These are phyloP conservation scores for Amanita exitialis DNA, from an alignment of 768 basidiomycete species.

Conservation along the genomic window DNA sequence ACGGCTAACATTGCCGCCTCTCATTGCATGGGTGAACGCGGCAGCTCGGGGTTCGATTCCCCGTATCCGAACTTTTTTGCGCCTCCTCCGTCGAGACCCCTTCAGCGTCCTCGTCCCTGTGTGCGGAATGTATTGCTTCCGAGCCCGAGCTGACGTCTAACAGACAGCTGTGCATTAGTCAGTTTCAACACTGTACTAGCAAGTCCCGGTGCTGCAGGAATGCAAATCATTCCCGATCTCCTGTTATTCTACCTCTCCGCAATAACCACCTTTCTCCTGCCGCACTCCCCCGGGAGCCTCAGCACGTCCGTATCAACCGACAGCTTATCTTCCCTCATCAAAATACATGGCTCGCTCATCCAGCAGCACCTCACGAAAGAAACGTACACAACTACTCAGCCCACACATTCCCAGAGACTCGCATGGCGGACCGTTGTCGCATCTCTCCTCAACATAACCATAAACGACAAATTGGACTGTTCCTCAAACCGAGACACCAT, in stretches of 20 bases:
- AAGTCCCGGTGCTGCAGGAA: not conserved
- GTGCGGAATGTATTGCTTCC: no score
- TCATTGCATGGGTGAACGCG: constrained; percentile 26
- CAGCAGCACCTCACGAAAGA: not conserved
- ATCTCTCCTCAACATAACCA: not conserved
- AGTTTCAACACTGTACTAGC: no score
- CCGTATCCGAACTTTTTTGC: constrained; percentile 36
- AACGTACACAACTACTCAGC: not conserved
- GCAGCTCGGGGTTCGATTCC: constrained; percentile 51
- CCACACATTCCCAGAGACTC: not conserved
- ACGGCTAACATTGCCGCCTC: constrained; percentile 52
- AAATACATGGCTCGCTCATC: not conserved
- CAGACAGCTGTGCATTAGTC: no score
- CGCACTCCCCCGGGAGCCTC: no score
- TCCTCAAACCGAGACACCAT: not conserved
- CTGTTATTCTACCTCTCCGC: not conserved
- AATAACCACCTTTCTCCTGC: not conserved
- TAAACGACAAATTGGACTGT: not conserved
- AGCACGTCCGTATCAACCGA: no score
- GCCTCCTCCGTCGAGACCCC: no score
- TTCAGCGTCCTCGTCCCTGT: no score
- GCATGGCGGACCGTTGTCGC: not conserved
- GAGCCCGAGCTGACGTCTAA: no score
- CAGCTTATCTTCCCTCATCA: not conserved
- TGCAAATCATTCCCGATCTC: not conserved